Percentiles rank a stretch among this genome's conserved stretches.
Conservation (phyloP, 164 flowering plant genomes). For the Akebia trifoliata region DNA sequence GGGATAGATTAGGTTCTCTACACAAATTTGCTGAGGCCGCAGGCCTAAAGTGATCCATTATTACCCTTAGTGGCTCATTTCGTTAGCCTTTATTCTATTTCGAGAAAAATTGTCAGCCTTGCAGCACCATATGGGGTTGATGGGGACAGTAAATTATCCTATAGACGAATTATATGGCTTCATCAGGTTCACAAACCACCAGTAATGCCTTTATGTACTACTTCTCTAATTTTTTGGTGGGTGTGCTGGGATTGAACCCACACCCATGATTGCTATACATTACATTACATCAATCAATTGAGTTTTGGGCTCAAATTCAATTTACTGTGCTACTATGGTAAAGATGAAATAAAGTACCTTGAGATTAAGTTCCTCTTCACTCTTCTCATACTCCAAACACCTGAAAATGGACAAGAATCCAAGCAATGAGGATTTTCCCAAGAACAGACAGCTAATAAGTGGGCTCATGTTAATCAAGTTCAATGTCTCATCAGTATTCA, state of each 20-base stretch:
- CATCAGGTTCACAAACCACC: too few species aligned
- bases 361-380: slow-evolving; percentile 40
- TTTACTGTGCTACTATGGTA: neutral
- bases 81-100: too few species aligned
- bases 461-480: neutral
- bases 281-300: neutral
- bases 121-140: too few species aligned
- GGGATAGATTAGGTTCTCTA: too few species aligned
- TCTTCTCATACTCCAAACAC: slow-evolving; percentile 51
- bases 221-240: neutral
- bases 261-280: neutral
- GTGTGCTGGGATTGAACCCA: neutral
- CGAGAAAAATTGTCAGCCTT: too few species aligned
- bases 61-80: too few species aligned
- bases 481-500: too few species aligned
- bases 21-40: neutral
- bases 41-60: too few species aligned
- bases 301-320: neutral
- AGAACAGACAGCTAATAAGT: neutral
- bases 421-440: neutral
- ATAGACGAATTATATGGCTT: too few species aligned
- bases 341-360: slow-evolving; percentile 38
- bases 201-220: too few species aligned
- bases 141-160: too few species aligned
- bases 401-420: slow-evolving; percentile 28